Evolutionary conservation across 805 yeast genomes (phyloP).

Genomic region (Metahyphopichia silvanorum): DNA sequence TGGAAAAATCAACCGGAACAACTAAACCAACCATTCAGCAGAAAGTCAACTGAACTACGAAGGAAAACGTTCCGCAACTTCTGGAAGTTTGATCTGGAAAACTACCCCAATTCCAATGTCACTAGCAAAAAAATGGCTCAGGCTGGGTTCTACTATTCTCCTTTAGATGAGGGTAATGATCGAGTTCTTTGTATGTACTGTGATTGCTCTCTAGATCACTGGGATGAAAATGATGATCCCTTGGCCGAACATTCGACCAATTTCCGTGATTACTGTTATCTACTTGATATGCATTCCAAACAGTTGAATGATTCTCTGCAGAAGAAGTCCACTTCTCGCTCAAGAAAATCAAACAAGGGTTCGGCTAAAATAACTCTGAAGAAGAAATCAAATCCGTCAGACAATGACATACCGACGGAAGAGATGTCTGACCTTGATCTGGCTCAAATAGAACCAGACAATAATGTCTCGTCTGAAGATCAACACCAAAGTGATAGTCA

Average conservation of each 20-base stretch:
- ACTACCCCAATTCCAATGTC: constrained; percentile 26
- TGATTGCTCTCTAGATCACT: constrained; percentile 29
- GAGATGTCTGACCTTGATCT: no score
- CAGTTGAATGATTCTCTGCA: no score
- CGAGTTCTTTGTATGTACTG: constrained; percentile 31
- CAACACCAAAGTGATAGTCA: no score
- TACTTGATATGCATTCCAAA: constrained; percentile 14
- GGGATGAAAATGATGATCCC: constrained; percentile 69
- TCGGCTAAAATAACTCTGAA: no score
- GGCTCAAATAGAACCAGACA: no score
- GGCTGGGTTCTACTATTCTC: constrained; percentile 42
- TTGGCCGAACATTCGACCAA: constrained; percentile 47
- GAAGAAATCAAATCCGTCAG: no score
- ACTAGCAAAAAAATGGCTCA: constrained; percentile 43
- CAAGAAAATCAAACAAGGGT: no score
- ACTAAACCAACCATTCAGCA: constrained; percentile 32
- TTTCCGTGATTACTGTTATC: constrained; percentile 20
- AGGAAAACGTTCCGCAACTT: constrained; percentile 34
- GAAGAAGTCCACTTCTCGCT: no score
- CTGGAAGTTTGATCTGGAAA: constrained; percentile 48
- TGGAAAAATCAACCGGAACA: constrained; percentile 13
- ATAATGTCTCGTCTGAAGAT: no score
- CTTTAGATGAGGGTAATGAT: constrained; percentile 27
- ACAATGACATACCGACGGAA: no score
- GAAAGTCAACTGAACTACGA: constrained; percentile 29